Evolutionary conservation across 306 rosid genomes (phyloP).

Genomic region (Carpinus viminea): DNA sequence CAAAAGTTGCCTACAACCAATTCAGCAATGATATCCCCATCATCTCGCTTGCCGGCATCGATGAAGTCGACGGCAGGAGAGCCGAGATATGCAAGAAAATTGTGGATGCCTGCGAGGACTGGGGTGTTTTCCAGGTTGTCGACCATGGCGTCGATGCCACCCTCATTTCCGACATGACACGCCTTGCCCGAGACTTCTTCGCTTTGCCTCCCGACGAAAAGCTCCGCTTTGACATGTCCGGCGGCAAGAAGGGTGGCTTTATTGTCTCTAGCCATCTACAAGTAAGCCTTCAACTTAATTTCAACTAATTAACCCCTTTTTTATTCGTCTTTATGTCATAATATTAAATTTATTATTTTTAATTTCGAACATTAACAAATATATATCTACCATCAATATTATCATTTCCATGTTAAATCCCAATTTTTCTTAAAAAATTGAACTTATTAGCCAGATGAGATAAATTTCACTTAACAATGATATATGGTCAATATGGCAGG

Average conservation of each 20-base stretch:
- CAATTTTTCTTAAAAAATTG: too few relatives aligned
- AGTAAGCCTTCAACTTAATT: conserved; percentile 30
- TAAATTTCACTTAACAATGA: too few relatives aligned
- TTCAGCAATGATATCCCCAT: conserved; percentile 79
- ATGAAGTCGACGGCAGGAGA: conserved; percentile 47
- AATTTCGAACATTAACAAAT: too few relatives aligned
- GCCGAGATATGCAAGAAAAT: conserved; percentile 52
- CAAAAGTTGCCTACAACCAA: conserved; percentile 69
- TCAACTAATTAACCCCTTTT: background rate
- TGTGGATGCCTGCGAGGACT: conserved; percentile 79
- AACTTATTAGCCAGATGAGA: too few relatives aligned
- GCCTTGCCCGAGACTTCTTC: conserved; percentile 62
- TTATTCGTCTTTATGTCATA: too few relatives aligned
- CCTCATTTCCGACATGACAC: conserved; percentile 63
- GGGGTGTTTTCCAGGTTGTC: conserved; percentile 87
- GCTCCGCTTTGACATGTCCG: conserved; percentile 84
- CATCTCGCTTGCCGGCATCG: conserved; percentile 77
- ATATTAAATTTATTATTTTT: too few relatives aligned
- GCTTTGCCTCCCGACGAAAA: conserved; percentile 78
- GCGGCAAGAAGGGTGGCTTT: conserved; percentile 94
- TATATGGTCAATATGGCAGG: conserved; percentile 33
- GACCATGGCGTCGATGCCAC: conserved; percentile 69
- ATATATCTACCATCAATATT: too few relatives aligned
- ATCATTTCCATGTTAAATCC: too few relatives aligned
- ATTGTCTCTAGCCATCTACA: conserved; percentile 90